phyloP scores from a whole-genome alignment of 208 protist genomes.

The Leishmania mexicana region DNA sequence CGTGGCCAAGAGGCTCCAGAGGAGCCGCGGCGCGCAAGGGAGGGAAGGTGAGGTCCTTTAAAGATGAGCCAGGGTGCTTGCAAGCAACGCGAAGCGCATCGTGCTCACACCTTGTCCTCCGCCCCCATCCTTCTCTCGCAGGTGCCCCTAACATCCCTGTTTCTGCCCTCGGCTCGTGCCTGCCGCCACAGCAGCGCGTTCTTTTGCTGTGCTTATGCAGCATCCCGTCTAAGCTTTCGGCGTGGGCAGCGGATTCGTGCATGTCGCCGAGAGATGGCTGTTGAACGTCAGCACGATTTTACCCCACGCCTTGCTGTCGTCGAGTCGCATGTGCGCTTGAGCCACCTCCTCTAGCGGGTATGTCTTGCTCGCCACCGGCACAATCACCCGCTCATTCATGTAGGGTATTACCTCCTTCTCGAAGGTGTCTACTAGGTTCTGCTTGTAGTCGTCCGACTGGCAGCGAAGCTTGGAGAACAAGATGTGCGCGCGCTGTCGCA shows the following conservation, averaged over 20 bases:
- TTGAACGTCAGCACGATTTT: conserved; percentile 68
- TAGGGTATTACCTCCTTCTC: conserved; percentile 63
- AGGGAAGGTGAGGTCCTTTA: not conserved
- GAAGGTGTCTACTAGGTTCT: conserved; percentile 55
- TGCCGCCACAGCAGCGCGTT: not conserved
- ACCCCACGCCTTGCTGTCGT: conserved; percentile 60
- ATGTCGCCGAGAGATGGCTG: conserved; percentile 7
- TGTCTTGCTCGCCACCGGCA: conserved; percentile 66
- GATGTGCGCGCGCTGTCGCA: conserved; percentile 63
- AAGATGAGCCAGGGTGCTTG: not conserved
- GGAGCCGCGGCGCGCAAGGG: not conserved
- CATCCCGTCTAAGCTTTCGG: not conserved
- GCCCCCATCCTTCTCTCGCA: not conserved
- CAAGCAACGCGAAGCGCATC: not conserved
- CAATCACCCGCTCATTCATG: conserved; percentile 53
- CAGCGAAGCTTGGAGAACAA: conserved; percentile 79
- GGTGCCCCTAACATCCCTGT: not conserved
- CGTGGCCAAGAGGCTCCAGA: not conserved
- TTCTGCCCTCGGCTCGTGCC: not conserved
- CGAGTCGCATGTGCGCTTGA: conserved; percentile 60
- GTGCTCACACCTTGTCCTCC: not conserved
- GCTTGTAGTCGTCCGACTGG: conserved; percentile 62
- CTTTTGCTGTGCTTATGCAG: not conserved
- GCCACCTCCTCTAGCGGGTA: conserved; percentile 70
- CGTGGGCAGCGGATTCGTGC: not conserved